Percentiles rank a stretch among this genome's conserved stretches.
These are phyloP conservation scores for Lolium multiflorum DNA, from an alignment of 176 grass and related monocot species.

Conservation along the genomic window DNA sequence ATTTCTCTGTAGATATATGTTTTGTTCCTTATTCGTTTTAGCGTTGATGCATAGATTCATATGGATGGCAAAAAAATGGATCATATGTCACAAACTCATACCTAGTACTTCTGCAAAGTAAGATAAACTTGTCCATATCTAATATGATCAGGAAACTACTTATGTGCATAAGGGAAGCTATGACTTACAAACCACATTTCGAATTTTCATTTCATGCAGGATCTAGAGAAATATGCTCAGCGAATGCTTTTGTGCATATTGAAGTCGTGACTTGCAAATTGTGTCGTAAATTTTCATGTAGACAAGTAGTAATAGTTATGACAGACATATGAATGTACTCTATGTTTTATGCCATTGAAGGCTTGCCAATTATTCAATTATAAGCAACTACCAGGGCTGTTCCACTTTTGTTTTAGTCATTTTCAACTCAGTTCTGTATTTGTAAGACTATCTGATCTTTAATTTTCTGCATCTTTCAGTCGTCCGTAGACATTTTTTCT, in stretches of 20 bases:
- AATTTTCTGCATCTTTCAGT: too few species aligned
- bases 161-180: neutral
- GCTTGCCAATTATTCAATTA: neutral
- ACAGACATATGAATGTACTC: neutral
- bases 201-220: neutral
- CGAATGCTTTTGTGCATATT: neutral
- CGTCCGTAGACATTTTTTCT: too few species aligned
- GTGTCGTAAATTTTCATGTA: neutral
- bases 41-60: neutral
- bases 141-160: neutral
- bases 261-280: neutral
- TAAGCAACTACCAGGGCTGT: neutral
- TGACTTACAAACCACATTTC: neutral
- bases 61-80: neutral
- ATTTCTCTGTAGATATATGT: neutral
- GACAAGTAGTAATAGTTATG: neutral
- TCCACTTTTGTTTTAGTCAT: neutral
- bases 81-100: slow-evolving; percentile 2
- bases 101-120: neutral
- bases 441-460: too few species aligned
- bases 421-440: too few species aligned
- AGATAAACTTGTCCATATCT: neutral
- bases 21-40: neutral
- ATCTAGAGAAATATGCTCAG: neutral
- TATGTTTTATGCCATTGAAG: neutral